Percentiles rank a stretch among this genome's conserved stretches.
Evolutionary conservation across 495 filamentous ascomycete genomes (phyloP).

Genomic region (Penicillium bovifimosum): DNA sequence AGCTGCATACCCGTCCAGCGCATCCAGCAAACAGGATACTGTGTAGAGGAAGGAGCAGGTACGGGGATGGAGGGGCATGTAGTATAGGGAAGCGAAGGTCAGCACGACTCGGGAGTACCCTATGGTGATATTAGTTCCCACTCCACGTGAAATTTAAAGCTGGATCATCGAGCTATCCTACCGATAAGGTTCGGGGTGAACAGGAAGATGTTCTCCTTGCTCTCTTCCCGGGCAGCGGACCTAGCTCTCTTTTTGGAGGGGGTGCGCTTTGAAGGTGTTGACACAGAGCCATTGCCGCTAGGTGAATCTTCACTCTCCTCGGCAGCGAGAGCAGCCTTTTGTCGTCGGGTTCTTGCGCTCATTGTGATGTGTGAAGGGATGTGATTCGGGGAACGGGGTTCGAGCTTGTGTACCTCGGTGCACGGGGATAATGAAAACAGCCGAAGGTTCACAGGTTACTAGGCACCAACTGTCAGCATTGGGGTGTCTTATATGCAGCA

Average conservation of each 20-base stretch:
- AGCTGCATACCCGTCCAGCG: slow-evolving; percentile 86
- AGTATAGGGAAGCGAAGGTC: slow-evolving; percentile 88
- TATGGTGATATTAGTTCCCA: slow-evolving; percentile 30
- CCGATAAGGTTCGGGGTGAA: slow-evolving; percentile 94
- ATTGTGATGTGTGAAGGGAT: slow-evolving; percentile 22
- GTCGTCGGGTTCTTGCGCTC: slow-evolving; percentile 39
- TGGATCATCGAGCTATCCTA: slow-evolving; percentile 32
- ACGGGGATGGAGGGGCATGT: slow-evolving; percentile 94
- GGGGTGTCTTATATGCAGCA: neutral
- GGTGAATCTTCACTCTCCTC: slow-evolving; percentile 34
- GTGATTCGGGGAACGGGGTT: neutral
- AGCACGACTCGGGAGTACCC: slow-evolving; percentile 87
- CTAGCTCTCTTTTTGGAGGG: slow-evolving; percentile 23
- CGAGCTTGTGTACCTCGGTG: neutral
- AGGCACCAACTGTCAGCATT: neutral
- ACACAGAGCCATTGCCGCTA: slow-evolving; percentile 24
- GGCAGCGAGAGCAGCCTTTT: slow-evolving; percentile 37
- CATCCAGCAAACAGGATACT: slow-evolving; percentile 89
- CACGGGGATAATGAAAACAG: neutral
- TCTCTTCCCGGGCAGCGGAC: slow-evolving; percentile 27
- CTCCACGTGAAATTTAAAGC: neutral
- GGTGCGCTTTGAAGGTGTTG: slow-evolving; percentile 23
- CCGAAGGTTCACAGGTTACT: neutral
- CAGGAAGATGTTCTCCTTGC: slow-evolving; percentile 85
- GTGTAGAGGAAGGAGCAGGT: slow-evolving; percentile 90